Evolutionary conservation across 140 eudicot genomes (phyloP), one percentile per base, ranked within the genome.

Genomic region (Cichorium intybus): DNA sequence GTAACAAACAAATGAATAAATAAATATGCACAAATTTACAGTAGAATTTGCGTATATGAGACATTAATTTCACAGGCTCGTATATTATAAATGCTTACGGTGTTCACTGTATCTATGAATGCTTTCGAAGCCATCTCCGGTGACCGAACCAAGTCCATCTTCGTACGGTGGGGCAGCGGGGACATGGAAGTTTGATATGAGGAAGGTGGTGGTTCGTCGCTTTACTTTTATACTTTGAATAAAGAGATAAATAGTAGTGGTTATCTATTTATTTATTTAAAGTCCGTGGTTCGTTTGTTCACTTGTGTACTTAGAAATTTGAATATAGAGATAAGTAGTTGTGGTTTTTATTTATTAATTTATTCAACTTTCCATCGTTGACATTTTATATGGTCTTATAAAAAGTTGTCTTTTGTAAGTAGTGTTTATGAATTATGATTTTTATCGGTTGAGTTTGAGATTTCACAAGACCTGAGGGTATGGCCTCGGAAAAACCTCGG

Each of bases 71-170:
- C 9, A 31, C 50, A 33, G 17, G 23, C 11, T n/a, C 7, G 18
- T 33, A 24, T 51, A 17, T 7, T n/a, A n/a, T n/a, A n/a, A 14
- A 17, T 35, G 56, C 90, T 68, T 84, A 84, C 87, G 12, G 65
- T 59, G 56, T 64, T 75, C 1, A 69, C 78, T 2, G 87, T 84
- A 49, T 84, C 87, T 35, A 84, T 34, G 68, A 75, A 81, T 2
- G 85, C 71, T 50, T 75, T 72, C 27, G 60, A 57, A 29, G 87
- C 82, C 10, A 69, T 75, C 69, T 84, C 85, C 46, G 85, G 87
- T 39, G 85, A 81, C 92, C 92, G 81, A 24, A 75, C 73, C 41
- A 77, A 64, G 80, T 81, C 81, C 92, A 84, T 84, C 33, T 60
- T 51, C 43, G 17, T 62, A 37, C 4, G 37, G n/a, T n/a, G n/a